Evolutionary conservation across 257 asterid species (phyloP), one percentile per base, ranked within the genome.

Genomic region (Lycium barbarum): DNA sequence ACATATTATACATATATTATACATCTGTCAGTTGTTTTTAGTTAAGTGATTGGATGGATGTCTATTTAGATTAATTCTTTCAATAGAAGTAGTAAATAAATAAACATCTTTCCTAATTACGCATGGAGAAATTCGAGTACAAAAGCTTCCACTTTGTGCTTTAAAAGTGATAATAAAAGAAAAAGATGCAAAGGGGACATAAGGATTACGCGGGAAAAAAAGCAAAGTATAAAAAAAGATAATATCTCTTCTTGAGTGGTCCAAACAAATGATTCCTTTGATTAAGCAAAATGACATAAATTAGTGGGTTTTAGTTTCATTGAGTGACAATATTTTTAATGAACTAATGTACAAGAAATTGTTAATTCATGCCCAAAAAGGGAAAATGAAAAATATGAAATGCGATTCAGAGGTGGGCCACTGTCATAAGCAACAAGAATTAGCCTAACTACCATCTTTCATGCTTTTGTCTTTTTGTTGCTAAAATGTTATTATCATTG

Each of bases 201-300:
- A 62, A 81, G 45, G 76, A 81, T 62, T 81, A 62, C 82, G 22
- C 14, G 63, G 82, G 63, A 26, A 13, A 26, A 40, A 76, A 73
- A 57, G 17, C 15, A 55, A 59, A 62, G 84, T 36, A 7, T 43
- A 81, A 13, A 62, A 81, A 81, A 51, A 61, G 20, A 54, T 81
- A 73, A 73, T 73, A 57, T 65, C 58, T 81, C 76, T 43, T 62
- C 40, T 40, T 61, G 0, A 22, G 33, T 61, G 84, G 84, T 81
- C 84, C 76, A 59, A 20, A 58, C 12, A 18, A 47, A 59, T 22
- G 17, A 81, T 81, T 11, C 61, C 17, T 81, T 62, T 81, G 33
- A 43, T 81, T 81, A 81, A 81, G 20, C 18, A 80, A 80, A 43
- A 40, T 0, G 6, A 13, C 1, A 72, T 45, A n/a, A 45, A 72